phyloP scores from a whole-genome alignment of 768 basidiomycete species.

The Peribolospora baueri region DNA sequence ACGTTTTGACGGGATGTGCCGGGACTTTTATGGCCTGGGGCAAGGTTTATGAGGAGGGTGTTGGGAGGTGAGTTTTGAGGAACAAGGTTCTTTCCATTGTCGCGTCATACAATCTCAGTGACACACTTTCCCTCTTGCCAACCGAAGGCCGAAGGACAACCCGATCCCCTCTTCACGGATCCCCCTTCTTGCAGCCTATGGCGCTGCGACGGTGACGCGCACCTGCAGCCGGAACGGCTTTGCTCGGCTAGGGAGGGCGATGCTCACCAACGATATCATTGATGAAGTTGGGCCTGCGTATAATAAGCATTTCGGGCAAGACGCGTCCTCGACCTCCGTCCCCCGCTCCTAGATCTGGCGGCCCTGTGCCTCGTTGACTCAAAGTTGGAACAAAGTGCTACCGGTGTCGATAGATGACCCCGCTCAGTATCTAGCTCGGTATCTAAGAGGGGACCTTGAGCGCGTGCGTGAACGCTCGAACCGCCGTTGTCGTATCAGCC shows the following conservation, averaged over 20 bases:
- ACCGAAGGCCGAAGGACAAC: slow-evolving; percentile 17
- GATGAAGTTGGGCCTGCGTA: slow-evolving; percentile 39
- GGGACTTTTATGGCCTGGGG: slow-evolving; percentile 89
- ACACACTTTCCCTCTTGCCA: neutral
- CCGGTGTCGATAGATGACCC: too few species aligned
- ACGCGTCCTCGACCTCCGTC: neutral
- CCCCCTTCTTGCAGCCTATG: slow-evolving; percentile 62
- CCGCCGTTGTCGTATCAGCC: too few species aligned
- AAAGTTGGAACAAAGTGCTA: too few species aligned
- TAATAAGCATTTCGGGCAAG: slow-evolving; percentile 39
- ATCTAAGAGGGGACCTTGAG: too few species aligned
- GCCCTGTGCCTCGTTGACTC: too few species aligned
- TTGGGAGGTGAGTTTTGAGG: slow-evolving; percentile 30
- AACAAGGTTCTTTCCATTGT: slow-evolving; percentile 27
- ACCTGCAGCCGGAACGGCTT: slow-evolving; percentile 58
- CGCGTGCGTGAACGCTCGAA: too few species aligned
- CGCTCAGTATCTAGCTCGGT: too few species aligned
- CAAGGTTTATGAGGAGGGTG: slow-evolving; percentile 76
- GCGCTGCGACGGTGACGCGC: slow-evolving; percentile 68
- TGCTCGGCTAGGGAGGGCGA: slow-evolving; percentile 43
- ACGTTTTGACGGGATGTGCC: slow-evolving; percentile 65
- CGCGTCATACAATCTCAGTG: neutral
- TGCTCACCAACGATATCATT: slow-evolving; percentile 58
- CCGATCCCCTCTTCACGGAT: slow-evolving; percentile 24
- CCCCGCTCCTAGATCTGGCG: too few species aligned